Base-by-base conservation (phyloP, 768 basidiomycete species). In the Agaricus subrufescens region DNA sequence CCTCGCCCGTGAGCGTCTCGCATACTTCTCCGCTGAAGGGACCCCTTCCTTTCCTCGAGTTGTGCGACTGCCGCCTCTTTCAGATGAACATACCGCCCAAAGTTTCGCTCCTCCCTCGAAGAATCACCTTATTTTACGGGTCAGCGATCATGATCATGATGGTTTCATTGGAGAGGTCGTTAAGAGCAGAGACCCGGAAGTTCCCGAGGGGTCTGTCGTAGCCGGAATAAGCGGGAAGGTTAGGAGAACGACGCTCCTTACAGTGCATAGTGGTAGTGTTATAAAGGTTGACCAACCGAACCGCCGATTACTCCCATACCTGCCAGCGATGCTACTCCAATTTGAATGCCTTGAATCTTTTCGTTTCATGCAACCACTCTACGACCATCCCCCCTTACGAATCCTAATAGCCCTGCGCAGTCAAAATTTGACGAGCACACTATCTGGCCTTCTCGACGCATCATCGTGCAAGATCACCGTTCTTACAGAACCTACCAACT, bases 1-100 rank as follows among this genome's bases (percentile, higher is more conserved):
- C 46, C 40, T 61, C 7, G 43, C 56, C 7, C 46, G 50, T 25
- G 59, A 61, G 34, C 57, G 50, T 9, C 43, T 44, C 39, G 34
- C 14, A 8, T 23, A 51, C 30, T 51, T 43, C 34, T 44, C 43
- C 6, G 29, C 15, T 4, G 47, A 56, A 10, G 48, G 55, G 6
- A 26, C 29, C 3, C 23, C 49, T 29, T 44, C 27, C 11, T 40
- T 56, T n/a, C 48, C 47, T 26, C 55, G 55, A 26, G 31, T 56
- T 26, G 47, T 45, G 38, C 48, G 50, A 23, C 26, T 51, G 9
- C 37, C 50, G 14, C 38, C 50, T 14, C 3, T 51, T 25, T 40
- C 50, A 11, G 10, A 37, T 9, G 50, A 19, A 27, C 15, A 19
- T 12, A 26, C 19, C 8, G 19, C 12, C 23, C 49, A 39, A 25